Evolutionary conservation across 495 filamentous ascomycete species (phyloP).

Genomic region (Penicillium waksmanii): DNA sequence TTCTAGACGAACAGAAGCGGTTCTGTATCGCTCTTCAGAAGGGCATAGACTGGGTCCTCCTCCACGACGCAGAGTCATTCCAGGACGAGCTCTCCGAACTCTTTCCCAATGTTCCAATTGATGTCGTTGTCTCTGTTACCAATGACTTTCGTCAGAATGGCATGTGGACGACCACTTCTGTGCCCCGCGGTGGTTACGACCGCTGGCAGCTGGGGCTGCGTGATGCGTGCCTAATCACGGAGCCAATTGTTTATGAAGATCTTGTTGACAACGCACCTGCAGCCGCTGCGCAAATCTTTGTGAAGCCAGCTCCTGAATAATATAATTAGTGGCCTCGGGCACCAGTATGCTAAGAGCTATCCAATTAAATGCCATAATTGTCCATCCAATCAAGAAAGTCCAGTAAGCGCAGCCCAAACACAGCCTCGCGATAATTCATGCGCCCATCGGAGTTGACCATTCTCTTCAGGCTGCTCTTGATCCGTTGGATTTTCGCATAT

Average conservation of each 20-base stretch:
- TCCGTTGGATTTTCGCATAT: too few species aligned
- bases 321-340: too few species aligned
- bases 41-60: slow-evolving; percentile 7
- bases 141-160: slow-evolving; percentile 10
- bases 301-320: too few species aligned
- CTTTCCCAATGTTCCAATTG: slow-evolving; percentile 9
- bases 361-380: too few species aligned
- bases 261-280: background rate
- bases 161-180: slow-evolving; percentile 13
- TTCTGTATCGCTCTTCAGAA: slow-evolving; percentile 8
- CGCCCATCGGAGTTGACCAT: too few species aligned
- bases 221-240: background rate
- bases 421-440: too few species aligned
- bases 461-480: too few species aligned
- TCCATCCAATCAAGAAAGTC: too few species aligned
- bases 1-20: slow-evolving; percentile 7
- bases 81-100: slow-evolving; percentile 10
- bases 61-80: slow-evolving; percentile 1
- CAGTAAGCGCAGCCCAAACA: too few species aligned
- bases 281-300: background rate
- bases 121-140: slow-evolving; percentile 10
- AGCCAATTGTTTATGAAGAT: background rate
- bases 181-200: slow-evolving; percentile 4
- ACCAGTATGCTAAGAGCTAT: too few species aligned
- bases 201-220: slow-evolving; percentile 12